phyloP scores from a whole-genome alignment of 305 asterid genomes.

The Petunia hybrid region DNA sequence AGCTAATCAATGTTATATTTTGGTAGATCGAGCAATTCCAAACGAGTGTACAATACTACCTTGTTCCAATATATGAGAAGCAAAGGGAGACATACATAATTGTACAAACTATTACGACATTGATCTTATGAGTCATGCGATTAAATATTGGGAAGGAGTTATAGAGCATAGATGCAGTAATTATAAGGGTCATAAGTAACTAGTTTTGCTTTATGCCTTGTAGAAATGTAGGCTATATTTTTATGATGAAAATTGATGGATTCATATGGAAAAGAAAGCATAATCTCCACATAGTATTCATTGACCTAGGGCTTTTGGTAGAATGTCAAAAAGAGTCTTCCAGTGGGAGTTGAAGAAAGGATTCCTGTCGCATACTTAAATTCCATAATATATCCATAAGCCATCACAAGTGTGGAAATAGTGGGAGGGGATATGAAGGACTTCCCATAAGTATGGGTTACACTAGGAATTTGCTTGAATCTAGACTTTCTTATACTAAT shows the following conservation, averaged over 20 bases:
- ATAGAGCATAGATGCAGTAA: not conserved
- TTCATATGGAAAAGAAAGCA: not conserved
- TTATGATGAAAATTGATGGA: not conserved
- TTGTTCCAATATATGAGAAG: not conserved
- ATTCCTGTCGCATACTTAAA: not conserved
- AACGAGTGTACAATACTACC: not conserved
- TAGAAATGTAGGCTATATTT: not conserved
- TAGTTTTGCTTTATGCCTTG: not conserved
- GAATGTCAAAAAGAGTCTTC: not conserved
- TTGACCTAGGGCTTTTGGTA: not conserved
- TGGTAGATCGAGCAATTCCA: not conserved
- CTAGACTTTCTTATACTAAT: conserved; percentile 5
- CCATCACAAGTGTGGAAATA: not conserved
- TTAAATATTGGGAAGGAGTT: not conserved
- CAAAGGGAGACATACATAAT: not conserved
- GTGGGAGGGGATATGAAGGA: not conserved
- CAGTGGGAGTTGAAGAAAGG: not conserved
- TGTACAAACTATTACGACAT: not conserved
- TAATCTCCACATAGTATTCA: not conserved
- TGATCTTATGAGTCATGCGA: not conserved
- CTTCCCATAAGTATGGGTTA: not conserved
- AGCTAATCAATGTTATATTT: not conserved
- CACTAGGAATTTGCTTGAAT: not conserved
- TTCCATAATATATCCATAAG: not conserved
- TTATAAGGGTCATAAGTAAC: not conserved